Evolutionary conservation across 2,329 filamentous ascomycete genomes (phyloP), one percentile per base, ranked within the genome.

Genomic region (Diaporthe sp.): DNA sequence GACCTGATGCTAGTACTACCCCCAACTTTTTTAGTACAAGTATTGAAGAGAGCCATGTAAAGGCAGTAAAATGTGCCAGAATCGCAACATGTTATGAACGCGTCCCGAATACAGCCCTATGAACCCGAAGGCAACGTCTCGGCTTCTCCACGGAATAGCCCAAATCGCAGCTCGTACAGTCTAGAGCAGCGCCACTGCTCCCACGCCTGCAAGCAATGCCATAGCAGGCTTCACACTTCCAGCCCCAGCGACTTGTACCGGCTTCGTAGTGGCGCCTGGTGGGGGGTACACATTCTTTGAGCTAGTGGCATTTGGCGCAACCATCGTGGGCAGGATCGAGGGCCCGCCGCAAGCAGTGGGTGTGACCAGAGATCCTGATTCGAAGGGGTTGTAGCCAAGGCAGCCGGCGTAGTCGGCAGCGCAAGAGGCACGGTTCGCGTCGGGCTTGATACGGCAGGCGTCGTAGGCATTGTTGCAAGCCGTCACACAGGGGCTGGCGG

Each of bases 211-310:
- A 34, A 67, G 61, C 61, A 67, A 12, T 1, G 61, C 61, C 61
- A 67, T 67, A 15, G 28, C 42, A 10, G 61, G 61, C 61, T 67
- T 67, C 20, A 67, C 34, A 17, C 37, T 67, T 49, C 42, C 61
- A 49, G 61, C 61, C 28, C 61, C 61, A 10, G 61, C 42, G 31
- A 67, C 42, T 37, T 49, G 42, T 13, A 67, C 61, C 5, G 61
- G 61, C 61, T 49, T 49, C 61, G 61, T 34, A 37, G 61, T 67
- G 7, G 28, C 42, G 10, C 10, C 10, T 5, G 61, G 61, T 17
- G 61, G 42, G 12, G 25, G 4, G 0, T 22, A 1, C 39, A 15
- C 4, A 25, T 1, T 17, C 9, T 42, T 65, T 8, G 61, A 15
- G 8, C 9, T 25, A 1, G 61, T 65, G 4, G n/a, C 42, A 47